Percentiles rank a stretch among this genome's conserved stretches.
Conservation (phyloP, 2,329 filamentous ascomycete genomes). For the Ophiostoma quercus region DNA sequence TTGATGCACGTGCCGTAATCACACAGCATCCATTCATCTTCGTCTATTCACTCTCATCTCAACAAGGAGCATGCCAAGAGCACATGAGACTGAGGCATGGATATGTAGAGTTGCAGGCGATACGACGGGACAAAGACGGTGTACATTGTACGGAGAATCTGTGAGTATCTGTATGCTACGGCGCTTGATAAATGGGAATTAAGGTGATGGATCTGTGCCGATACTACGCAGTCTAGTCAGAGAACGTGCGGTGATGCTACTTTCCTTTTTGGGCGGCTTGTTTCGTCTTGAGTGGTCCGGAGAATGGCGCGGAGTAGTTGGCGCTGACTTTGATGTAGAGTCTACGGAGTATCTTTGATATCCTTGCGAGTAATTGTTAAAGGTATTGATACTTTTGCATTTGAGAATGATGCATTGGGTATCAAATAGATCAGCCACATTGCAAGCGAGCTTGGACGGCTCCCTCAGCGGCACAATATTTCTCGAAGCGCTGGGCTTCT, state of each 20-base stretch:
- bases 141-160: too few species aligned
- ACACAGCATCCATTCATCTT: background rate
- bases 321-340: background rate
- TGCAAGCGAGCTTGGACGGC: background rate
- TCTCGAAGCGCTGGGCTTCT: background rate
- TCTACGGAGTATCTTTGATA: background rate
- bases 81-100: conserved; percentile 2
- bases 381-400: too few species aligned
- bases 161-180: background rate
- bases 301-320: background rate
- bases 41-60: too few species aligned
- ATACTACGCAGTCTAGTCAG: background rate
- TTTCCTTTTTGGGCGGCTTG: background rate
- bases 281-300: background rate
- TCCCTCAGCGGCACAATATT: background rate
- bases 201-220: background rate
- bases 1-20: background rate
- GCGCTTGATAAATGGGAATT: background rate
- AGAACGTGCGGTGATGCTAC: background rate
- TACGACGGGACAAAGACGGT: background rate
- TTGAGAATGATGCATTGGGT: too few species aligned
- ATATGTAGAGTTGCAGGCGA: background rate
- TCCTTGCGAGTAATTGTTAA: too few species aligned
- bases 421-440: background rate
- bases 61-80: background rate